Evolutionary conservation across 164 flowering plant genomes (phyloP).

Genomic region (Nymphaea colorata): DNA sequence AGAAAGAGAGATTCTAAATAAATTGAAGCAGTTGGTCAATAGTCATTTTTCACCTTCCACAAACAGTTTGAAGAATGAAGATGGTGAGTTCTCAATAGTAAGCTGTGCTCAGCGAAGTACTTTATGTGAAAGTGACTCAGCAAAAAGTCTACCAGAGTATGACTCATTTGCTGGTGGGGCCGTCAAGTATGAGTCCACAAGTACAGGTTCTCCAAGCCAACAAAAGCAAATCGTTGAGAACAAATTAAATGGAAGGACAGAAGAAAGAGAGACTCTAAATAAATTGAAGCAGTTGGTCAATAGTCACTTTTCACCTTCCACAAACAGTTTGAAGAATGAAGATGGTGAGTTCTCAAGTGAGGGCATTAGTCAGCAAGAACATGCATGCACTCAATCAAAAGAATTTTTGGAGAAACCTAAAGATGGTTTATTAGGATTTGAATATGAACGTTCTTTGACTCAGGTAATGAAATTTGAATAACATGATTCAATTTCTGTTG

Average conservation of each 20-base stretch:
- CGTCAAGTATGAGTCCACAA: not conserved
- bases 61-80: not conserved
- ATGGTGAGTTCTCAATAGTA: not conserved
- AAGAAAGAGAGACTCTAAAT: not conserved
- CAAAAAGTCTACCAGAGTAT: not conserved
- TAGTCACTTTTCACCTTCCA: not conserved
- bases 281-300: not conserved
- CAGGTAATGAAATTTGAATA: not conserved
- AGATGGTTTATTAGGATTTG: not conserved
- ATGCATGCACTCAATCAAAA: not conserved
- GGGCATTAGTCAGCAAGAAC: not conserved
- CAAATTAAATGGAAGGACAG: not conserved
- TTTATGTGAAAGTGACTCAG: not conserved
- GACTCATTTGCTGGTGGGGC: not conserved
- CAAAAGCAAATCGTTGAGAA: not conserved
- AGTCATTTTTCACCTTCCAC: not conserved
- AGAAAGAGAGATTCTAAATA: not conserved
- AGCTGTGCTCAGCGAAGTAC: not conserved
- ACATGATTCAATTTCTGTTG: too few species aligned
- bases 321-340: not conserved
- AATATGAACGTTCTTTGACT: not conserved
- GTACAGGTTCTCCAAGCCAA: not conserved
- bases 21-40: not conserved
- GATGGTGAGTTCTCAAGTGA: not conserved
- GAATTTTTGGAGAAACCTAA: not conserved